Evolutionary conservation across 305 asterid species (phyloP).

Genomic region (Fraxinus platypoda): DNA sequence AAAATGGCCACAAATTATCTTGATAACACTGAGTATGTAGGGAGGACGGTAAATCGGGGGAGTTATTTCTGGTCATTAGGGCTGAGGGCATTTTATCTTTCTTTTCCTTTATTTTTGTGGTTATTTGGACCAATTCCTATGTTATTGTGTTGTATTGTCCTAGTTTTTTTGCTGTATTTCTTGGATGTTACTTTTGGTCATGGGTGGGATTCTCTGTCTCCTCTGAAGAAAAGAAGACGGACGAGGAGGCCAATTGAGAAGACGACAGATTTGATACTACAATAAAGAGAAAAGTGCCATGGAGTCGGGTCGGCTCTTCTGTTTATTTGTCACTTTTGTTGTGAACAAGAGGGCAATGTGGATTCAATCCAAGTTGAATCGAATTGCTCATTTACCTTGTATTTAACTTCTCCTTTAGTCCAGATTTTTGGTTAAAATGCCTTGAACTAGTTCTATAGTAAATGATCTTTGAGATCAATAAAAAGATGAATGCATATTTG

Average conservation of each 20-base stretch:
- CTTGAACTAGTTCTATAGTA: neutral
- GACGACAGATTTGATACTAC: neutral
- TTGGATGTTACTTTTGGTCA: constrained; percentile 41
- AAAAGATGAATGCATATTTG: neutral
- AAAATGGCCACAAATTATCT: constrained; percentile 10
- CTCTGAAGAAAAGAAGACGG: neutral
- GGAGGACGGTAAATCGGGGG: constrained; percentile 57
- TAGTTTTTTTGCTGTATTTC: constrained; percentile 60
- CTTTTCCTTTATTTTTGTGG: constrained; percentile 81
- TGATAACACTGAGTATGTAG: constrained; percentile 45
- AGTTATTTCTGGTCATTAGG: constrained; percentile 92
- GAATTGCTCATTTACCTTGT: neutral
- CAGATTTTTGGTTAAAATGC: neutral
- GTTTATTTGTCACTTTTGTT: neutral
- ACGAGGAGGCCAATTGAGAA: neutral
- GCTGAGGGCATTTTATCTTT: constrained; percentile 66
- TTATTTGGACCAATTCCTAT: constrained; percentile 86
- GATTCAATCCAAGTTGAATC: constrained; percentile 31
- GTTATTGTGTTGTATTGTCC: constrained; percentile 51
- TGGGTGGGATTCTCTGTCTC: constrained; percentile 1
- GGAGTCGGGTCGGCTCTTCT: neutral
- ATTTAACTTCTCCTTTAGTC: neutral
- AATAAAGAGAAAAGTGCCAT: neutral
- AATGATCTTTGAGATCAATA: neutral
- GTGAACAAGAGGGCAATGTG: neutral